Evolutionary conservation across 441 rosid species (phyloP), one percentile per base, ranked within the genome.

Genomic region (Pelargonium myrrhifolium): DNA sequence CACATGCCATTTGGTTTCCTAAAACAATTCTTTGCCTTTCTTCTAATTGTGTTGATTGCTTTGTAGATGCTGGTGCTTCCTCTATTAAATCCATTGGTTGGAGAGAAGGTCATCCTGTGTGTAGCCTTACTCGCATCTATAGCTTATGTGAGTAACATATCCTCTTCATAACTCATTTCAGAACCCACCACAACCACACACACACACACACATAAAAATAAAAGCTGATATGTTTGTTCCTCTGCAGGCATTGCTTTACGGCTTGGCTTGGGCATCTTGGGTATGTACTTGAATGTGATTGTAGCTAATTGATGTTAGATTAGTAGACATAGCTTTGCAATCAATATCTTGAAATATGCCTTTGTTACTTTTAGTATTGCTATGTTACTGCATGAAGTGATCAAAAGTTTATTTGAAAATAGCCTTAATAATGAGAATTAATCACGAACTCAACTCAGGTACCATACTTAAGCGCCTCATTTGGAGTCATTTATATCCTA

Each of bases 211-310:
- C 40, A 58, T 22, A 8, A 58, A 58, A 55, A 6, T 8, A 55
- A 21, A 58, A 21, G 12, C 6, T 22, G 35, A 58, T 3, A 28
- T 22, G 62, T n/a, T 8, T 58, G 67, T 59, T 56, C 28, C 14
- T 64, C 14, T 74, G 53, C 79, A 85, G 87, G 87, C 84, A 28
- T 17, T 81, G 65, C 74, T 85, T 35, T 78, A 82, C 67, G 83
- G 88, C 60, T 68, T 85, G 65, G 89, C 85, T 4, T 83, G 89
- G 87, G 80, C 85, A 56, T 58, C 85, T 40, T 83, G 89, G 89
- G 89, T 85, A 78, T 15, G 78, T 51, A 40, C 31, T 61, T 60
- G 1, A n/a, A 40, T 2, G 4, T 26, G 62, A 1, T 58, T 21
- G 6, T 22, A 58, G 62, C 31, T 58, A 6, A 22, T 58, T 3